Base-by-base conservation (phyloP, 805 yeast species). In the Torulaspora quercuum region DNA sequence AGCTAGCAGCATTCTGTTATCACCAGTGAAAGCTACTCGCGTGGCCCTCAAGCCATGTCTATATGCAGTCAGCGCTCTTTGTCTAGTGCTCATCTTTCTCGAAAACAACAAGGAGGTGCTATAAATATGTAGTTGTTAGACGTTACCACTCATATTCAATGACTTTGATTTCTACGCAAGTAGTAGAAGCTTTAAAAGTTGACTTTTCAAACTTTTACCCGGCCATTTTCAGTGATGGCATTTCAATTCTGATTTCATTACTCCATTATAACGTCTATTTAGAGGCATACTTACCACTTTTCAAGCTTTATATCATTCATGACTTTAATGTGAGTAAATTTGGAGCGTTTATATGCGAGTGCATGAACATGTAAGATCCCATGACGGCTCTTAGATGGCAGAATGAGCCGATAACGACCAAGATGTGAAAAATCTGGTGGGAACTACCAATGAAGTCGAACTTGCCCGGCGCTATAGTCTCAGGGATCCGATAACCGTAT, bases 401-500 rank as follows among this genome's bases (percentile, higher is more conserved):
- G 38, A 66, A 65, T 0, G 95, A 84, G 11, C 92, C 95, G 4
- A 78, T 44, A 0, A 85, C 88, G 7, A 86, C 95, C 52, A 82
- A 61, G 4, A 82, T 62, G 54, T 86, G 95, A 59, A 87, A 86
- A 4, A 86, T 72, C 55, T 87, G 95, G 57, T 87, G 96, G 6
- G 92, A 81, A 48, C 80, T 80, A 6, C 95, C 95, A 47, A 75
- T 65, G 9, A 75, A 48, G 49, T 86, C 95, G 49, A 75, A 82
- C 21, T 35, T 57, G 0, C 88, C 88, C 1, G 87, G 86, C 5
- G 47, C 49, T 5, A 50, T 35, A 29, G 83, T 64, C 56, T 88
- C 97, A 0, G 97, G 97, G 17, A 86, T 58, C 42, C 95, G 68
- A 33, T 70, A 63, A 0, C 95, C 95, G 55, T 88, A 88, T 27